Base-by-base conservation (phyloP, 495 filamentous ascomycete species). In the Penicillium paradoxum region DNA sequence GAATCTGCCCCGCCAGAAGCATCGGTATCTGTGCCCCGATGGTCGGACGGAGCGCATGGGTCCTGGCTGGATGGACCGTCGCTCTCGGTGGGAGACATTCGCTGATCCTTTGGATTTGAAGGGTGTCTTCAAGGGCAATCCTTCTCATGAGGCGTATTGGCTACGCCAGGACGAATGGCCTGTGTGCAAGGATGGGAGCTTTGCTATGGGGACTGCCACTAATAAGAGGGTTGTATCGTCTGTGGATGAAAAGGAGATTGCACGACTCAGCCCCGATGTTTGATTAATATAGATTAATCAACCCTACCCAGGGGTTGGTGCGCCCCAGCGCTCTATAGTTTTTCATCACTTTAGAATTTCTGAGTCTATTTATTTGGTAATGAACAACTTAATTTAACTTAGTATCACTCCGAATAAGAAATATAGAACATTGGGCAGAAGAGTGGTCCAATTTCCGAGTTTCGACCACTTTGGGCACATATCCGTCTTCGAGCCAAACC, bases 1-100 rank as follows among this genome's bases (percentile, higher is more conserved):
- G 2, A 63, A 54, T 32, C 50, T 73, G 4, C 67, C 71, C 3
- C 55, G 58, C 1, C 46, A 68, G 22, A 72, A 70, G 41, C 46
- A 15, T 1, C 55, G 62, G 4, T 73, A 72, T 49, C 57, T 73
- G 0, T 69, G 61, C 47, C 40, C 49, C 5, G 69, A 73, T 46
- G 62, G 61, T 22, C 54, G 41, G 2, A 72, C 60, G 2, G 71
- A 73, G 55, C 63, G 69, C 3, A 43, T 62, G n/a, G 71, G 71
- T n/a, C 71, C 69, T 29, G 71, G 71, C 10, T 73, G 71, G 70
- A 53, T 57, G 14, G 71, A 72, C 51, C 58, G 51, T 17, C 58
- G 69, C 11, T 56, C 59, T 39, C 36, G 2, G 6, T 62, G 64
- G 55, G 58, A 64, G 53, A 73, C 69, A 0, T 64, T 71, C 38